Evolutionary conservation across 2,329 filamentous ascomycete species (phyloP).

Genomic region (Arthrobotrys iridis): DNA sequence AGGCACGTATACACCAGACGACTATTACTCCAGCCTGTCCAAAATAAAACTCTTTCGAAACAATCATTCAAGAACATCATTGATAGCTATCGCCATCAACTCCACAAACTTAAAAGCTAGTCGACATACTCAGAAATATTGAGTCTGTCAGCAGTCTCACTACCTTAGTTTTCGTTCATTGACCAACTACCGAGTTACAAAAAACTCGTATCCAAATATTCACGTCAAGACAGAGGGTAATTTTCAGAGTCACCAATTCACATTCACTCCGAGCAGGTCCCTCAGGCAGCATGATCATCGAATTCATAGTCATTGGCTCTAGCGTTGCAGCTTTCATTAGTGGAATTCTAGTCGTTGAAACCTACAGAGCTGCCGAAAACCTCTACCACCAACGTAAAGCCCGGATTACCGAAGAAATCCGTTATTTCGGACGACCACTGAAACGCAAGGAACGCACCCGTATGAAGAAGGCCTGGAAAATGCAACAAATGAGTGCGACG

Average conservation of each 20-base stretch:
- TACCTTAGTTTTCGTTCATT: background rate
- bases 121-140: no score
- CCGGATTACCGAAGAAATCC: conserved; percentile 9
- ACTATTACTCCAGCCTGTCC: no score
- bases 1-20: no score
- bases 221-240: no score
- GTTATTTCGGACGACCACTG: conserved; percentile 20
- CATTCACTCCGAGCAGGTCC: no score
- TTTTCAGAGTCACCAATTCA: no score
- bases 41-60: no score
- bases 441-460: conserved; percentile 25
- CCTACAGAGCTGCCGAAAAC: background rate
- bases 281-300: background rate
- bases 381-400: conserved; percentile 2
- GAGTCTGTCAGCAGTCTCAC: no score
- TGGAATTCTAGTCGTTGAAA: conserved; percentile 3
- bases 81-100: no score
- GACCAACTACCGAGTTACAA: no score
- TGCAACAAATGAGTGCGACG: background rate
- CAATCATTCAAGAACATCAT: background rate
- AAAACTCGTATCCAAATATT: no score
- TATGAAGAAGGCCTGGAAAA: background rate
- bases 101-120: no score
- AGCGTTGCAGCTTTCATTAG: background rate
- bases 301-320: background rate